Evolutionary conservation across 2,329 filamentous ascomycete genomes (phyloP).

Genomic region (Periglandula ipomoeae): DNA sequence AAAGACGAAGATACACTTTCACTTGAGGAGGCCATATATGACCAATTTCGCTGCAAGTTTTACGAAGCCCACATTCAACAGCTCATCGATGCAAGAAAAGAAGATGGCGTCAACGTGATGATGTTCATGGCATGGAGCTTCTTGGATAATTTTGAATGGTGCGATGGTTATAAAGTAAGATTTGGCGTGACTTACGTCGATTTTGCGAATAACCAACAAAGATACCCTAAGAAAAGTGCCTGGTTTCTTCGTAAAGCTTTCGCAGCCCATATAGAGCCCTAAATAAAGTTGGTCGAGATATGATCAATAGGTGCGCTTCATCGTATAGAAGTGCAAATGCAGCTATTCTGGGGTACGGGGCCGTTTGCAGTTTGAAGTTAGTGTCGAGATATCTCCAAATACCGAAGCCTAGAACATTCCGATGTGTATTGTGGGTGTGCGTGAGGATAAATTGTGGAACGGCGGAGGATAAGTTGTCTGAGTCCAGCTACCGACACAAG

Average conservation of each 20-base stretch:
- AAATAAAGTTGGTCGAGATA: too few species aligned
- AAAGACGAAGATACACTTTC: slow-evolving; percentile 74
- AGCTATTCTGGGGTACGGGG: too few species aligned
- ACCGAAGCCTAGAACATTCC: too few species aligned
- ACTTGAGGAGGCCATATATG: slow-evolving; percentile 61
- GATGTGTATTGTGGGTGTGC: too few species aligned
- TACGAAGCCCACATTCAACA: slow-evolving; percentile 69
- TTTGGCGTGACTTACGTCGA: slow-evolving; percentile 82
- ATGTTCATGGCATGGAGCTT: slow-evolving; percentile 84
- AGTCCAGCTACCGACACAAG: slow-evolving; percentile 21
- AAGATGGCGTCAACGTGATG: slow-evolving; percentile 69
- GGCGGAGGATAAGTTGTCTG: slow-evolving; percentile 20
- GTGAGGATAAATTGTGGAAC: slow-evolving; percentile 20
- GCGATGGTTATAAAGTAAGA: slow-evolving; percentile 80
- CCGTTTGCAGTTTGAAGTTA: too few species aligned
- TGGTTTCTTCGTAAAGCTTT: too few species aligned
- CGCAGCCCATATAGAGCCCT: too few species aligned
- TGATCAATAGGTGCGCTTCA: too few species aligned
- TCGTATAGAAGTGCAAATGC: too few species aligned
- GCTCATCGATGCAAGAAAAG: slow-evolving; percentile 60
- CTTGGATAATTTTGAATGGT: slow-evolving; percentile 88
- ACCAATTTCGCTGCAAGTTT: slow-evolving; percentile 75
- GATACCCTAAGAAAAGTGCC: slow-evolving; percentile 80
- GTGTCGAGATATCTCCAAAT: too few species aligned
- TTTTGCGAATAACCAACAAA: slow-evolving; percentile 69